Conservation (phyloP, 169 alveolate genomes). For the Plasmodium gallinaceum region DNA sequence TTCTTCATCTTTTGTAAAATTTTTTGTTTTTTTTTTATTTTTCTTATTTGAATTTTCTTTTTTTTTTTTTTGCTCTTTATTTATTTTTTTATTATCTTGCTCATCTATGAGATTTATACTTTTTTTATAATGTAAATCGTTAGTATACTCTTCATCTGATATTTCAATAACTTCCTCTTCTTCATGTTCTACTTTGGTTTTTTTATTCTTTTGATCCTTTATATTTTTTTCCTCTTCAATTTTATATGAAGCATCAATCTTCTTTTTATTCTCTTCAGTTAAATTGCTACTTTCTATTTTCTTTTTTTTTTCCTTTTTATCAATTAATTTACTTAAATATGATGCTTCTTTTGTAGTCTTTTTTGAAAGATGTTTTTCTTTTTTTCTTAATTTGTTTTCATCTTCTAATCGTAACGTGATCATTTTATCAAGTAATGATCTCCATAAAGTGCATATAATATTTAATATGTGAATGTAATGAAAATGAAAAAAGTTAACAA, state of each 20-base stretch:
- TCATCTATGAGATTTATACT: neutral
- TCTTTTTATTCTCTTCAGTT: neutral
- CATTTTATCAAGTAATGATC: constrained; percentile 73
- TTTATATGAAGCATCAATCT: neutral
- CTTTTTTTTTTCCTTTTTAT: constrained; percentile 32
- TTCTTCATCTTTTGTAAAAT: constrained; percentile 1
- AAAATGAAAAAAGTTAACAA: constrained; percentile 64
- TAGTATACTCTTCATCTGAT: constrained; percentile 42
- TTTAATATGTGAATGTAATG: constrained; percentile 74
- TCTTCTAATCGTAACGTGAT: constrained; percentile 59
- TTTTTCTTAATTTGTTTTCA: constrained; percentile 37
- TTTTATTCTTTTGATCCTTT: constrained; percentile 1
- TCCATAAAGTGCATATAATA: constrained; percentile 77
- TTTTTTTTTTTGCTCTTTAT: constrained; percentile 8
- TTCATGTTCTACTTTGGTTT: neutral
- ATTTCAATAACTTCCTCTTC: constrained; percentile 59
- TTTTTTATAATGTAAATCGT: neutral
- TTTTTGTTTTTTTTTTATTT: constrained; percentile 30
- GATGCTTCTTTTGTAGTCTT: constrained; percentile 17
- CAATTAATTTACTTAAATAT: constrained; percentile 57
- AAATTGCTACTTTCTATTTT: constrained; percentile 5
- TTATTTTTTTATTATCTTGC: neutral
- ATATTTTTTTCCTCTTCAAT: constrained; percentile 1
- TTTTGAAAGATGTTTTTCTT: neutral
- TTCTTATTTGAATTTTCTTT: constrained; percentile 19